Percentiles rank a stretch among this genome's conserved stretches.
Conservation (phyloP, 129 eudicot species). For the Flaveria ramosissima region DNA sequence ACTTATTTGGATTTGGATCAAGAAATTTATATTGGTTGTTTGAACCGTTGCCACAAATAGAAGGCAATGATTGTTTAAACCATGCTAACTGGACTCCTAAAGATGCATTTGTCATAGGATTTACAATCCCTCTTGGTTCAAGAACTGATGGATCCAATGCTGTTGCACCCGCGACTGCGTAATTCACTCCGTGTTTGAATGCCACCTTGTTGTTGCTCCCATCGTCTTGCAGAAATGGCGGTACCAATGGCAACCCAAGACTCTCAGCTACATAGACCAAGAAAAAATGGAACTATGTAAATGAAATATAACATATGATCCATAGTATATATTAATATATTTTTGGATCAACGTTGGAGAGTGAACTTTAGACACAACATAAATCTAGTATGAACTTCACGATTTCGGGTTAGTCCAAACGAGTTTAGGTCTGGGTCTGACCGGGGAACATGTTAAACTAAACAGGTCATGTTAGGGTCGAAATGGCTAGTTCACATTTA, state of each 20-base stretch:
- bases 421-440: too few species aligned
- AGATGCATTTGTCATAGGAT: conserved; percentile 35
- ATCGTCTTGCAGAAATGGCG: conserved; percentile 32
- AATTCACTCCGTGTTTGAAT: conserved; percentile 36
- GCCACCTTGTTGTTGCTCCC: neutral
- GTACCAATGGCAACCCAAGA: conserved; percentile 34
- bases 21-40: conserved; percentile 9
- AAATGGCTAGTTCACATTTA: too few species aligned
- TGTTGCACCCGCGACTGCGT: conserved; percentile 43
- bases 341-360: too few species aligned
- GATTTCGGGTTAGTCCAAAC: too few species aligned
- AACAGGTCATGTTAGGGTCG: too few species aligned
- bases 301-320: neutral
- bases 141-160: conserved; percentile 31
- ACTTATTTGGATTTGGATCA: neutral
- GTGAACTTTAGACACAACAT: too few species aligned
- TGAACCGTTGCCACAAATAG: conserved; percentile 28
- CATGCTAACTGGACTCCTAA: conserved; percentile 43
- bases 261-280: conserved; percentile 25
- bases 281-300: neutral
- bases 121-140: conserved; percentile 25
- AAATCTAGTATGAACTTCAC: too few species aligned
- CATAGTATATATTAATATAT: too few species aligned
- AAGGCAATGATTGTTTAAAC: conserved; percentile 38
- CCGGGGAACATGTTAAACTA: too few species aligned